Evolutionary conservation across 805 yeast genomes (phyloP).

Genomic region (Diddensiella caesifluorescens): DNA sequence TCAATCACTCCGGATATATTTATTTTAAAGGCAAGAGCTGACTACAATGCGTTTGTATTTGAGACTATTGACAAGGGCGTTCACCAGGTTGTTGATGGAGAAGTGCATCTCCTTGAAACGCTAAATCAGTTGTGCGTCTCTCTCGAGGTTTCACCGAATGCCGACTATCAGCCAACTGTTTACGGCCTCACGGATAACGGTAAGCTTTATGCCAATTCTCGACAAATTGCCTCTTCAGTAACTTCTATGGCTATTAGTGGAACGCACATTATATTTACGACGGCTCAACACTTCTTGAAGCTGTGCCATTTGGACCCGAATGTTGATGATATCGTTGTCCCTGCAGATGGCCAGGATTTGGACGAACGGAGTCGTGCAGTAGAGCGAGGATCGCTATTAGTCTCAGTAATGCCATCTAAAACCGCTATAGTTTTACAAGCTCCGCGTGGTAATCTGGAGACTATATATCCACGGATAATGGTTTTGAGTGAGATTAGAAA

Average conservation of each 20-base stretch:
- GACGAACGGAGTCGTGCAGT: slow-evolving; percentile 87
- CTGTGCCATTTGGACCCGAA: slow-evolving; percentile 62
- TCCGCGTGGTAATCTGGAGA: slow-evolving; percentile 93
- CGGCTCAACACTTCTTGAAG: slow-evolving; percentile 78
- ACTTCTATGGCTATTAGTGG: slow-evolving; percentile 77
- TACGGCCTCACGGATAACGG: slow-evolving; percentile 78
- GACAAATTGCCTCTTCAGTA: slow-evolving; percentile 62
- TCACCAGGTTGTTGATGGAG: neutral
- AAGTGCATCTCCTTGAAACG: slow-evolving; percentile 1
- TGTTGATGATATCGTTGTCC: slow-evolving; percentile 27
- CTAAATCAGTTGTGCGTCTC: slow-evolving; percentile 65
- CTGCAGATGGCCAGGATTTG: slow-evolving; percentile 31
- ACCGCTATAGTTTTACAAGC: slow-evolving; percentile 85
- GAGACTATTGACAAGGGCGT: slow-evolving; percentile 55
- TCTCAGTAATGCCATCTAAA: slow-evolving; percentile 73
- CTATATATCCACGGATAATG: slow-evolving; percentile 89
- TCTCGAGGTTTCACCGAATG: slow-evolving; percentile 28
- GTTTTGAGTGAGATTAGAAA: slow-evolving; percentile 78
- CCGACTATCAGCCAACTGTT: slow-evolving; percentile 28
- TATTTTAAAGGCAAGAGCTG: slow-evolving; percentile 49
- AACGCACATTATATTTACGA: slow-evolving; percentile 70
- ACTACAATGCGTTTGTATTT: slow-evolving; percentile 40
- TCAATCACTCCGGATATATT: slow-evolving; percentile 50
- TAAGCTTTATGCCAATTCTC: slow-evolving; percentile 59
- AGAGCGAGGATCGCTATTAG: slow-evolving; percentile 87